Conservation (phyloP, 306 rosid species). For the Pyrus bretschneideri region DNA sequence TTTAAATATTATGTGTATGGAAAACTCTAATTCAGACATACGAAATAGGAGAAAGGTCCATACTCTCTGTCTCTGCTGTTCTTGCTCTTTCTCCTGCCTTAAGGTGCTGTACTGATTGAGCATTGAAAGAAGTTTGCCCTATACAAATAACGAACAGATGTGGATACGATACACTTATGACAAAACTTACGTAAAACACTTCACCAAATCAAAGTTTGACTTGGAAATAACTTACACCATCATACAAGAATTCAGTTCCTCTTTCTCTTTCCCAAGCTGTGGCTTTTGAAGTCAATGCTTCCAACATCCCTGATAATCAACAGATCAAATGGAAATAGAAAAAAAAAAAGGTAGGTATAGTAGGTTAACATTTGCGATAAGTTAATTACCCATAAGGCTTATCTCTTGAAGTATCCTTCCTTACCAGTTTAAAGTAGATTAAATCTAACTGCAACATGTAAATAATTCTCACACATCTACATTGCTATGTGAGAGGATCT, state of each 20-base stretch:
- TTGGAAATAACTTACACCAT: constrained; percentile 45
- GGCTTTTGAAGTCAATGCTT: constrained; percentile 51
- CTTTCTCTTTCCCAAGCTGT: constrained; percentile 64
- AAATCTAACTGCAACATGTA: neutral
- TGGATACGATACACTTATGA: neutral
- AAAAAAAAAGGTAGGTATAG: neutral
- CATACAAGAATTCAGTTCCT: constrained; percentile 50
- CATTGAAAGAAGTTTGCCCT: constrained; percentile 54
- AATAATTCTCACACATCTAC: neutral
- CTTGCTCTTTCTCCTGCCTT: constrained; percentile 67
- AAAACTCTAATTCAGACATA: neutral
- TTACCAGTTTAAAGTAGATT: neutral
- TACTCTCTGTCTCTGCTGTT: constrained; percentile 62
- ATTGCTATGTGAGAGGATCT: neutral
- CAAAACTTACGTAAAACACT: neutral
- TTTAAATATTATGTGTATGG: neutral
- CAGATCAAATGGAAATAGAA: neutral
- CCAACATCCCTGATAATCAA: constrained; percentile 49
- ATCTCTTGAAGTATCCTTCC: neutral
- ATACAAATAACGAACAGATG: neutral
- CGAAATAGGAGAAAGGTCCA: neutral
- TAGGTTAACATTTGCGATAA: neutral
- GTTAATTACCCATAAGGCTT: neutral
- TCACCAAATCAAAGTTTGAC: neutral
- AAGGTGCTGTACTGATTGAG: constrained; percentile 45